Evolutionary conservation across 805 yeast genomes (phyloP).

Genomic region (Schizosaccharomyces cryophilus): DNA sequence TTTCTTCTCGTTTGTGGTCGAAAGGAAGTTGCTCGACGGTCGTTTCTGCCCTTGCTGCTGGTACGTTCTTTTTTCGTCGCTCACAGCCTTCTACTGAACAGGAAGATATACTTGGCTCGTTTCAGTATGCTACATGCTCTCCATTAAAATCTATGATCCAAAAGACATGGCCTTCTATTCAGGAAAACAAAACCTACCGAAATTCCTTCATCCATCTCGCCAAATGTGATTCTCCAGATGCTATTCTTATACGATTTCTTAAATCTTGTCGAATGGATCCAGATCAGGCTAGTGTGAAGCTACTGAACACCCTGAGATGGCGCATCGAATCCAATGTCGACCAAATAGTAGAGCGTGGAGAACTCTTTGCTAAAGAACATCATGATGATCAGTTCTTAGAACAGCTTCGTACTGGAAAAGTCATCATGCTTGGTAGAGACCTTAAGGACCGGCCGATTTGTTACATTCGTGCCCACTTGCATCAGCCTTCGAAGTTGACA

Average conservation of each 20-base stretch:
- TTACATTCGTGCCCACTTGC: constrained; percentile 54
- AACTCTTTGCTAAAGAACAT: constrained; percentile 29
- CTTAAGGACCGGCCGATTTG: constrained; percentile 54
- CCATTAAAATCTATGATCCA: not conserved
- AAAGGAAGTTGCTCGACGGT: constrained; percentile 5
- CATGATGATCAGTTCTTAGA: constrained; percentile 21
- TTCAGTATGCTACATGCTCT: not conserved
- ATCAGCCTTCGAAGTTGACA: constrained; percentile 41
- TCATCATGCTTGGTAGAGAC: constrained; percentile 54
- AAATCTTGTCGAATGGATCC: constrained; percentile 90
- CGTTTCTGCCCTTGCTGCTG: constrained; percentile 6
- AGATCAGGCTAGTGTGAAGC: constrained; percentile 58
- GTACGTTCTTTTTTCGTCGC: not conserved
- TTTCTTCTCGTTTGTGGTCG: constrained; percentile 6
- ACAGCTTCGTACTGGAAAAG: constrained; percentile 43
- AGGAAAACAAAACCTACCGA: constrained; percentile 17
- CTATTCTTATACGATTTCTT: constrained; percentile 56
- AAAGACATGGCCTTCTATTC: not conserved
- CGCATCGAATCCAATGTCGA: constrained; percentile 38
- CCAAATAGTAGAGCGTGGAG: constrained; percentile 43
- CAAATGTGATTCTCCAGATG: constrained; percentile 67
- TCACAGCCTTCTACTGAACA: constrained; percentile 1
- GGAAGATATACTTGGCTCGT: not conserved
- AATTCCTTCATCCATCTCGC: constrained; percentile 32
- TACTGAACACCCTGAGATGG: constrained; percentile 72